These are phyloP conservation scores for Tolypocladium cylindrosporum DNA, from an alignment of 2,329 filamentous ascomycete genomes.

Conservation along the genomic window DNA sequence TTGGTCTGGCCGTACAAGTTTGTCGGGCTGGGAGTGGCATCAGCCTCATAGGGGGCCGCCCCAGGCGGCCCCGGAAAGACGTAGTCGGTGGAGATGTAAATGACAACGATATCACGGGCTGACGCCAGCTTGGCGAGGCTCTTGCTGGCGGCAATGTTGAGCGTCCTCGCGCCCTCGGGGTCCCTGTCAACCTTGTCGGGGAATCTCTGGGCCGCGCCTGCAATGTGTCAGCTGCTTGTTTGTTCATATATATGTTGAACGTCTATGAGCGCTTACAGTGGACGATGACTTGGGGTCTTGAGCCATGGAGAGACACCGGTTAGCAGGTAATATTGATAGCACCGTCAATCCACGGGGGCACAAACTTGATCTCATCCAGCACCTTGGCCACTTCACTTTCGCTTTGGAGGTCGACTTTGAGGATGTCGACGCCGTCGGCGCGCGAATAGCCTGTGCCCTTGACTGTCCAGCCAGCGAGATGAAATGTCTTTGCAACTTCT, in stretches of 20 bases:
- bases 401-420: constrained; percentile 46
- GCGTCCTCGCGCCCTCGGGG: constrained; percentile 59
- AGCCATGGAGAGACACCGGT: not conserved
- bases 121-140: constrained; percentile 58
- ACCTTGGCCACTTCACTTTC: constrained; percentile 34
- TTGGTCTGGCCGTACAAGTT: constrained; percentile 65
- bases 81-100: constrained; percentile 79
- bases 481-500: constrained; percentile 64
- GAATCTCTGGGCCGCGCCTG: constrained; percentile 78
- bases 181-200: constrained; percentile 78
- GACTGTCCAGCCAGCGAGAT: constrained; percentile 50
- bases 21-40: constrained; percentile 55
- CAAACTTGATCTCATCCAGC: constrained; percentile 46
- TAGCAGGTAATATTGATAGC: not conserved
- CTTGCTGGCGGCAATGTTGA: constrained; percentile 66
- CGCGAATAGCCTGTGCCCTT: constrained; percentile 67
- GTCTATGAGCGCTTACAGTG: constrained; percentile 52
- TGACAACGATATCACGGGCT: constrained; percentile 48
- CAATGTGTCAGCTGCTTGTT: not conserved
- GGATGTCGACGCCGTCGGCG: constrained; percentile 57
- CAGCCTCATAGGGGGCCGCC: constrained; percentile 72
- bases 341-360: not conserved
- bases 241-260: no score
- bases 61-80: constrained; percentile 65
- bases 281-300: constrained; percentile 65